Evolutionary conservation across 306 rosid genomes (phyloP), one percentile per base, ranked within the genome.

Genomic region (Lupinus albus): DNA sequence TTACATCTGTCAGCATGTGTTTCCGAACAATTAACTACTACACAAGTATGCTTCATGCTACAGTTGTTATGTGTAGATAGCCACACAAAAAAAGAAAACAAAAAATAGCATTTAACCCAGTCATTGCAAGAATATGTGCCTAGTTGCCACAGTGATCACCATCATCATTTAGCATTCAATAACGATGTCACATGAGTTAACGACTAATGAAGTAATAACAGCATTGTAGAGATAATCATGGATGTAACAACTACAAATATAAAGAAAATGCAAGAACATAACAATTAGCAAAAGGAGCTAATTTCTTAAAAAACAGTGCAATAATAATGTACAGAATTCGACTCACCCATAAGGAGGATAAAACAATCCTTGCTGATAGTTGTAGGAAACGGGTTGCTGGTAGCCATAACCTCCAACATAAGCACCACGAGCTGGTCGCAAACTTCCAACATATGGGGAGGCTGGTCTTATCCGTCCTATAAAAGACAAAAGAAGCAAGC

Each of bases 321-420:
- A 41, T 39, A 17, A 41, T 39, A 10, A 38, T 46, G 47, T 52
- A 60, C 15, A 11, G 57, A 48, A 63, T 33, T 55, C 32, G n/a
- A 80, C 98, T 83, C 60, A 92, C 98, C 96, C 95, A 50, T 89
- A 87, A 44, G 88, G 89, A 66, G 98, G 96, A 86, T 85, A 87
- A 74, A 84, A 60, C 67, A 92, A 61, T 64, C 95, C 95, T 78
- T 86, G 96, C 49, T 84, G 95, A 75, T 92, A 89, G 80, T 73
- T 70, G 71, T 89, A 89, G 28, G 96, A 71, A 72, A 84, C 70
- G 8, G 95, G 92, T 47, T 92, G 98, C 79, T 87, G 98, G 71
- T 85, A 92, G 77, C 96, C 96, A 76, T 74, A 79, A 64, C 79
- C 76, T 77, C 95, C 96, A 16, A 80, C 41, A 14, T 83, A 89